These are phyloP conservation scores for Thuidium tamariscinum DNA, from an alignment of 225 moss, liverwort and hornwort species.

Conservation along the genomic window DNA sequence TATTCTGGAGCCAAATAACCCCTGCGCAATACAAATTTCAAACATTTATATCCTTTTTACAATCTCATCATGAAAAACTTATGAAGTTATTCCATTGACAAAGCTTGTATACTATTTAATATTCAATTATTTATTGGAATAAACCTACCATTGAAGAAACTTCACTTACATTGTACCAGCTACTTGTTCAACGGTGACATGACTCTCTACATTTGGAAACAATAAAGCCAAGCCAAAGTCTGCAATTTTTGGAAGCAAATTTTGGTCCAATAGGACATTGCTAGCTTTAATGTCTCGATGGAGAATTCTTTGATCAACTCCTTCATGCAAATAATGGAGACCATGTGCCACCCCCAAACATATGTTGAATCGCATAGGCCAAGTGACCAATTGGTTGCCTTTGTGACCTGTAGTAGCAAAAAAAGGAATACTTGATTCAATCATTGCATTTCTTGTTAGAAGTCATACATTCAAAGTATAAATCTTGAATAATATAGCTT, in stretches of 20 bases:
- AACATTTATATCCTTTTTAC: background rate
- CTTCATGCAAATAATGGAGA: conserved; percentile 12
- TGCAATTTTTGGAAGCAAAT: conserved; percentile 22
- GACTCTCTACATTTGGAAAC: background rate
- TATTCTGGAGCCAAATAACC: conserved; percentile 47
- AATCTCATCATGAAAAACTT: background rate
- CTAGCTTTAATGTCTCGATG: conserved; percentile 37
- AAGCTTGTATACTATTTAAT: rapidly evolving
- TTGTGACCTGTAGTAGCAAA: background rate
- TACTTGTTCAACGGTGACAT: background rate
- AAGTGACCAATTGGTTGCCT: conserved; percentile 5
- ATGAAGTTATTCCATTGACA: background rate
- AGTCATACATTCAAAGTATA: background rate
- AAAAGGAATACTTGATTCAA: background rate
- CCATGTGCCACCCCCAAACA: conserved; percentile 17
- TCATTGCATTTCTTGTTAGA: background rate
- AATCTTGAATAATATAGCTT: background rate
- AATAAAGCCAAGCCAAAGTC: conserved; percentile 38
- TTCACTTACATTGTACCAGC: conserved; percentile 18
- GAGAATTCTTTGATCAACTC: conserved; percentile 11
- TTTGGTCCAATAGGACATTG: conserved; percentile 21
- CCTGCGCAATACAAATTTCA: background rate
- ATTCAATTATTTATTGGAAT: background rate
- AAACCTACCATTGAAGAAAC: background rate
- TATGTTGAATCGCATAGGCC: conserved; percentile 10